Percentiles rank a stretch among this genome's conserved stretches.
Conservation (phyloP, 768 basidiomycete species). For the Tylopilus felleus region DNA sequence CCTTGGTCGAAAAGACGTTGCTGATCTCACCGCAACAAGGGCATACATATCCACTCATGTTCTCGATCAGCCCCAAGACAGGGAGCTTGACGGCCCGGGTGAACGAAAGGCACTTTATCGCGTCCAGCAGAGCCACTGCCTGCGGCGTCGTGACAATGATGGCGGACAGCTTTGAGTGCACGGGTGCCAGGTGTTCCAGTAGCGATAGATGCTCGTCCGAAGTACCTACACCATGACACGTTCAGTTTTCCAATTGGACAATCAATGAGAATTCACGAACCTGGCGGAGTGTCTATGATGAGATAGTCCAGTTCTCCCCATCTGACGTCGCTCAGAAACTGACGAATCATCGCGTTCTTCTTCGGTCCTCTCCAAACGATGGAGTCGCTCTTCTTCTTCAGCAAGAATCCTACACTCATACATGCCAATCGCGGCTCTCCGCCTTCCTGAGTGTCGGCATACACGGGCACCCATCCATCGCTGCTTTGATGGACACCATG, state of each 20-base stretch:
- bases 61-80: constrained; percentile 91
- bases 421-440: constrained; percentile 70
- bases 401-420: constrained; percentile 96
- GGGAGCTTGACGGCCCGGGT: constrained; percentile 83
- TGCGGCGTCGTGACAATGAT: constrained; percentile 97
- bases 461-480: constrained; percentile 97
- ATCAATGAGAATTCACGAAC: constrained; percentile 42
- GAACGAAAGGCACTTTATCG: constrained; percentile 95
- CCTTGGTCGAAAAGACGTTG: constrained; percentile 92
- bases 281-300: constrained; percentile 94
- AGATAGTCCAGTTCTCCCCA: constrained; percentile 95
- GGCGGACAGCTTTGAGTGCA: constrained; percentile 73
- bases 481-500: constrained; percentile 89
- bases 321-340: constrained; percentile 90
- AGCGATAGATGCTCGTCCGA: constrained; percentile 98
- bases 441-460: constrained; percentile 64
- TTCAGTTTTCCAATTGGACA: constrained; percentile 6
- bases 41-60: constrained; percentile 98
- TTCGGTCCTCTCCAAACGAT: constrained; percentile 99
- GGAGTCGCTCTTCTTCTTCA: constrained; percentile 87
- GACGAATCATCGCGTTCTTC: constrained; percentile 97
- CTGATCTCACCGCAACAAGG: constrained; percentile 96
- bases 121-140: constrained; percentile 92
- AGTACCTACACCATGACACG: constrained; percentile 59
- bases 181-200: constrained; percentile 87